Conservation (phyloP, 129 eudicot genomes). For the Helianthus annuus region HanXRQr2.0-SUNRISE NC_035444.2:34842737-34843236, state of each 20-base stretch:
- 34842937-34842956: constrained; percentile 69
- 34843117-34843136: constrained; percentile 31
- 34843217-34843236: constrained; percentile 43
- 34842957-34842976: constrained; percentile 51
- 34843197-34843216: constrained; percentile 44
- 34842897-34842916: constrained; percentile 42
- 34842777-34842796: constrained; percentile 34
- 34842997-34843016: constrained; percentile 70
- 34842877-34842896: constrained; percentile 35
- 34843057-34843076: constrained; percentile 55
- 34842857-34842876: constrained; percentile 37
- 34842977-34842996: constrained; percentile 46
- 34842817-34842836: constrained; percentile 26
- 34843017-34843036: constrained; percentile 78
- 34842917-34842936: constrained; percentile 59
- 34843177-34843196: constrained; percentile 39
- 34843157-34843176: constrained; percentile 38
- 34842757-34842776: constrained; percentile 41
- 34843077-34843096: constrained; percentile 49
- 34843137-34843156: constrained; percentile 29
- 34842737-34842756: constrained; percentile 50
- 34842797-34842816: constrained; percentile 20
- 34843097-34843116: constrained; percentile 46
- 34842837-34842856: constrained; percentile 17
- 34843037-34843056: constrained; percentile 69